Evolutionary conservation across 805 yeast species (phyloP), one percentile per base, ranked within the genome.

Genomic region (Starmerella powellii): DNA sequence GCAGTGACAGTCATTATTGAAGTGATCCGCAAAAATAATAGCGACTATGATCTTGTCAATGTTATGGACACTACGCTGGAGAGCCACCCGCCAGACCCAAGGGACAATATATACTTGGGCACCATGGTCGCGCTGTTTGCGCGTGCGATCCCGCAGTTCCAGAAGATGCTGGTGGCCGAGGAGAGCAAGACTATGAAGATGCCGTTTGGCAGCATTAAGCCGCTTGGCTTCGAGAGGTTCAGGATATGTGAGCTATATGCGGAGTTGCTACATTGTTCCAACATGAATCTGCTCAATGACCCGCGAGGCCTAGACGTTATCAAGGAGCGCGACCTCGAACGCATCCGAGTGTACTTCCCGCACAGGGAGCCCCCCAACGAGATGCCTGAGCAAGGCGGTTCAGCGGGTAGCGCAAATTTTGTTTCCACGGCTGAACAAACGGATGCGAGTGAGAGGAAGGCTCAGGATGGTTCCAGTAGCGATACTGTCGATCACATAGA

Each of bases 1-100:
- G 94, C 95, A 55, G 98, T 91, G 26, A 93, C 96, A 5, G 85
- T 91, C 20, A 76, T 91, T 27, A 88, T 91, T 52, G 98, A 91
- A 63, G 73, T 91, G 32, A 91, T 91, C 44, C 73, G 98, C 56
- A 91, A 91, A 59, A 91, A 91, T 59, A 91, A 91, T 57, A 84
- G 95, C 0, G 98, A 91, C 60, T 91, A 91, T 61, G 98, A 91
- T 63, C 70, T 76, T 37, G 80, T 83, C 37, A 93, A 94, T 45
- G 93, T 93, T 18, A 65, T 82, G 53, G 79, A 77, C 60, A 78
- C 83, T 33, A 77, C 94, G 1, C 61, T 82, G 48, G 93, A 86
- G 45, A 77, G 87, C 19, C 91, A 87, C 55, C 96, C 96, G 5
- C 97, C 98, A 6, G 77, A 79, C 13, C 76, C 88, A 31, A 70